Base-by-base conservation (phyloP, 2,329 filamentous ascomycete species). In the Amauroascus niger region DNA sequence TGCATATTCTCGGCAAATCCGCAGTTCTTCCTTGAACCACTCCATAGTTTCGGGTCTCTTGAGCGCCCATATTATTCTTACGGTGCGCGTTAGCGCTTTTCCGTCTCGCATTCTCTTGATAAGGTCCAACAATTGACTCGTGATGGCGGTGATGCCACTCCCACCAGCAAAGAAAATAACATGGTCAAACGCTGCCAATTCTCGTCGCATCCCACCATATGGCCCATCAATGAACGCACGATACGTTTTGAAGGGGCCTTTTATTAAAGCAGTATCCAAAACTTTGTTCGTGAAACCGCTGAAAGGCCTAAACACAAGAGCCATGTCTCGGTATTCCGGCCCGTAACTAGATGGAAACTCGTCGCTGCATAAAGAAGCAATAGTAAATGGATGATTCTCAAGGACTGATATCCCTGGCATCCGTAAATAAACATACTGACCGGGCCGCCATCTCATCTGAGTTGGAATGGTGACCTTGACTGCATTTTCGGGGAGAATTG, bases 31-130 rank as follows among this genome's bases (percentile, higher is more conserved):
- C 60, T 88, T 87, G 76, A 96, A 97, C 91, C 91, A 97, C 66
- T 96, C 88, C 83, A 97, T 88, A 0, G 88, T 88, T 68, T 96
- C 91, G 13, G 93, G 82, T 53, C 87, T 82, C 70, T 93, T 95
- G 60, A 96, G 75, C 4, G 90, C 83, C 91, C 91, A 97, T n/a
- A 97, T 81, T 1, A 97, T 87, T 14, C 93, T 85, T 4, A 97
- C 85, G 59, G 85, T 87, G 67, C 86, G 88, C 1, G 90, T 96
- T 43, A 95, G 88, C 32, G 91, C 90, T 69, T 95, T 95, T 48
- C 88, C 87, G 65, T 95, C 90, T 55, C 89, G 83, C 85, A 97
- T 95, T 55, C 89, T 83, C 72, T 95, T 96, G 72, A 96, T 94
- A n/a, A 97, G 75, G 60, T 95, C 88, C 20, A 96, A 77, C 1